Evolutionary conservation across 148 eudicot genomes (phyloP), one percentile per base, ranked within the genome.

Genomic region (Rhododendron molle): DNA sequence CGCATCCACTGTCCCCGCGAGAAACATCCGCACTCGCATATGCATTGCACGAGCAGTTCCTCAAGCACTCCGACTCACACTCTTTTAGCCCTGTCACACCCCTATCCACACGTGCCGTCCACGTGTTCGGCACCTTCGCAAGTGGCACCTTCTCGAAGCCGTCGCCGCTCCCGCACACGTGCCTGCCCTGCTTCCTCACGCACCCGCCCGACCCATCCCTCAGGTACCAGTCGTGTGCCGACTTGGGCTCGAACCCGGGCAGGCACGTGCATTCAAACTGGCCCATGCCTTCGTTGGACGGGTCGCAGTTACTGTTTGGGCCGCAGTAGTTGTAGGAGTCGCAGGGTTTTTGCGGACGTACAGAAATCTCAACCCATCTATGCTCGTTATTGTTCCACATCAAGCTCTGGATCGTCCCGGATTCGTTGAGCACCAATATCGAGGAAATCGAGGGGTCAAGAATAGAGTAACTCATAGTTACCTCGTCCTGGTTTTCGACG

Each of bases 81-180:
- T 21, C 80, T 40, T 76, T 20, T 28, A 43, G 7, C 5, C 88
- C 87, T 67, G 71, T 56, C 2, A 26, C 11, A 46, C 72, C 91
- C 80, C 8, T 76, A 46, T 91, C 83, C 32, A 87, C 86, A 38
- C 47, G 32, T 21, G 93, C 86, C 26, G 62, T 88, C 38, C 91
- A 85, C 0, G 93, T 87, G 84, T 93, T 94, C 5, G 96, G 96
- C 36, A 93, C 4, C 89, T 92, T 91, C 12, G 91, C 91, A 8
- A 72, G 76, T 0, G 83, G 49, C 47, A 91, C 3, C 85, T 84
- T 92, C 28, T 88, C 60, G 80, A 93, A 93, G 52, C 96, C 94
- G 54, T 89, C 94, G 4, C 90, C 91, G 5, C 83, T 87, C 30
- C 47, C 76, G 78, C 95, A 93, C 90, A 85, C 77, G 3, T 83